Base-by-base conservation (phyloP, 1,284 basidiomycete genomes). In the Ustilago esculenta region DNA sequence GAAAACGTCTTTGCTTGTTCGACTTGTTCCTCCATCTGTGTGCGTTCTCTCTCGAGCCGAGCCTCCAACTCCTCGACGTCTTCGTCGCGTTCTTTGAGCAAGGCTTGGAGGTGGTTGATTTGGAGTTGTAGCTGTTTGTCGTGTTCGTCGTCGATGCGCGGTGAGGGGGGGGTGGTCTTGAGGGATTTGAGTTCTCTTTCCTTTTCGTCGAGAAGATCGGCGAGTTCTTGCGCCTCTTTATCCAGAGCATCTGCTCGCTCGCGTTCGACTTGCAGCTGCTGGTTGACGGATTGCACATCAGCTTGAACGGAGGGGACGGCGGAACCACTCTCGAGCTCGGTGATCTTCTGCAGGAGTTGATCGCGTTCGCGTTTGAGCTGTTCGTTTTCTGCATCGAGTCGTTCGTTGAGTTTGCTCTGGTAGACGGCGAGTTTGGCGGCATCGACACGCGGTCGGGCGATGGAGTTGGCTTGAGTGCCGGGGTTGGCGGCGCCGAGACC, bases 1-100 rank as follows among this genome's bases (percentile, higher is more conserved):
- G 68, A 71, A 34, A 58, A 71, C 3, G 68, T 58, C 33, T 71
- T 71, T 9, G 68, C 68, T 18, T 71, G 68, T 32, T 71, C 58
- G 5, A 71, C 68, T 30, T 71, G 68, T 35, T 66, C 55, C 48
- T 71, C 63, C 63, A 71, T 63, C 24, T 63, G 61, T 7, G 6
- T 20, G n/a, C 68, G 45, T 49, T 71, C 63, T 25, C 58, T 44
- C 14, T 71, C 58, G 14, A 71, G 50, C 8, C 58, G 40, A 12
- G 41, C 49, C 17, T 71, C 58, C 17, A 71, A 27, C 15, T 66
- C 68, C 21, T 63, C 49, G 5, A 71, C 27, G 30, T 71, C 68
- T 30, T 71, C 63, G 23, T 71, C 54, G 17, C 35, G 48, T 14
- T 71, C 68, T 14, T 63, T 63, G 51, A 71, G 46, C 51, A 61